Percentiles rank a stretch among this genome's conserved stretches.
These are phyloP conservation scores for Diaporthe amygdali DNA, from an alignment of 2,329 filamentous ascomycete species.

Conservation along the genomic window DNA sequence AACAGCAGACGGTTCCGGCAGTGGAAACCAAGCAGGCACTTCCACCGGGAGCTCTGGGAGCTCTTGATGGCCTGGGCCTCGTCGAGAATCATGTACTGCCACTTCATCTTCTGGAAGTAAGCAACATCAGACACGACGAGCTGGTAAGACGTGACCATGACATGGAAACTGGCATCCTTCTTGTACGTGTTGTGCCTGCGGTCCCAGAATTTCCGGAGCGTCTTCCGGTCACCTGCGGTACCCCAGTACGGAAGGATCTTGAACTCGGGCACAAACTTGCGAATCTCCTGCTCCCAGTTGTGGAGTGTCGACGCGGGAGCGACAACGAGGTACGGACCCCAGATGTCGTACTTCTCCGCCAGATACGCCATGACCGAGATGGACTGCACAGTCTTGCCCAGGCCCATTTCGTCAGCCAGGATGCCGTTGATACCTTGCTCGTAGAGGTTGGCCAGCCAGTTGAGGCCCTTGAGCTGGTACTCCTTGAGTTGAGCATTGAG, in stretches of 20 bases:
- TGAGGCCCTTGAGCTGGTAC: constrained; percentile 98
- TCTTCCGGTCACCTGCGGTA: constrained; percentile 89
- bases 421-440: constrained; percentile 99
- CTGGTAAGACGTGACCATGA: constrained; percentile 96
- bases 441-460: constrained; percentile 98
- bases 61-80: constrained; percentile 99
- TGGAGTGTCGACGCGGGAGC: constrained; percentile 95
- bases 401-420: constrained; percentile 98
- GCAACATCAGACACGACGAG: constrained; percentile 93
- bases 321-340: constrained; percentile 97
- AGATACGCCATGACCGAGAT: constrained; percentile 99
- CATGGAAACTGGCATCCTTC: constrained; percentile 92
- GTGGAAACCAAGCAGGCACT: constrained; percentile 90
- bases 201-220: constrained; percentile 98
- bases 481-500: constrained; percentile 95
- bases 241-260: constrained; percentile 99
- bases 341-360: constrained; percentile 95
- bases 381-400: constrained; percentile 98
- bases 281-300: constrained; percentile 99
- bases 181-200: constrained; percentile 96
- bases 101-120: constrained; percentile 99
- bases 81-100: constrained; percentile 99
- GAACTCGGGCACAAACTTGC: constrained; percentile 90
- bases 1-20: constrained; percentile 93
- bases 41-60: constrained; percentile 95